Base-by-base conservation (phyloP, 2,329 filamentous ascomycete species). In the Ophiostoma triangulosporum region DNA sequence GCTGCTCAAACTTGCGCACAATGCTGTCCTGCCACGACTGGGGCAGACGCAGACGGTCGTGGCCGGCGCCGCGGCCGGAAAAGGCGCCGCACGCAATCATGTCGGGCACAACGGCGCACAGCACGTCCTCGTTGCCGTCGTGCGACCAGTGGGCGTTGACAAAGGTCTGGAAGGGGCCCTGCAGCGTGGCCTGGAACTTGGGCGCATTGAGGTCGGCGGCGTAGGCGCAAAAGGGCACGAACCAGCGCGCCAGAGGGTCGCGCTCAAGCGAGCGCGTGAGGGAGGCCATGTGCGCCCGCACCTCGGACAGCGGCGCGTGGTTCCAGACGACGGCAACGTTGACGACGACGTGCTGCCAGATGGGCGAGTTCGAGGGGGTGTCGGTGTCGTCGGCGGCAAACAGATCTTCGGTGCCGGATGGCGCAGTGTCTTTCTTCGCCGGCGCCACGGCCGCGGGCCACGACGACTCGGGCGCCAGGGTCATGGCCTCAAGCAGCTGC, bases 101-200 rank as follows among this genome's bases (percentile, higher is more conserved):
- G 49, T 76, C 77, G 1, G 84, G 83, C 31, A 90, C 65, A 27
- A 87, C 65, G 9, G 86, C 72, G 60, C 83, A 88, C 15, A 89
- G 70, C 57, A 83, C 75, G 58, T 83, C 77, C 64, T 88, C 82
- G 51, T 87, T 75, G 62, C 73, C 64, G 59, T 69, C 72, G 59
- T 81, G 76, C 3, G 80, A 78, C 87, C 88, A 94, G 60, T 86
- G 81, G 6, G 75, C 75, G 31, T 81, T 72, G 57, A 95, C 75
- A 62, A 93, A 96, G 78, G 80, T 88, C 65, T 94, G 87, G 60
- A 97, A 89, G 54, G 86, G 82, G 35, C 81, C 83, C 7, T 90
- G 73, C 31, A 95, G 76, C n/a, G 96, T 72, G 58, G 80, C 83
- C 52, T 81, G 78, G 63, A 97, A 98, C 36, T 86, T 78, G 52